Evolutionary conservation across 345 rosid genomes (phyloP), one percentile per base, ranked within the genome.

Genomic region (Eucalyptus pauciflora): DNA sequence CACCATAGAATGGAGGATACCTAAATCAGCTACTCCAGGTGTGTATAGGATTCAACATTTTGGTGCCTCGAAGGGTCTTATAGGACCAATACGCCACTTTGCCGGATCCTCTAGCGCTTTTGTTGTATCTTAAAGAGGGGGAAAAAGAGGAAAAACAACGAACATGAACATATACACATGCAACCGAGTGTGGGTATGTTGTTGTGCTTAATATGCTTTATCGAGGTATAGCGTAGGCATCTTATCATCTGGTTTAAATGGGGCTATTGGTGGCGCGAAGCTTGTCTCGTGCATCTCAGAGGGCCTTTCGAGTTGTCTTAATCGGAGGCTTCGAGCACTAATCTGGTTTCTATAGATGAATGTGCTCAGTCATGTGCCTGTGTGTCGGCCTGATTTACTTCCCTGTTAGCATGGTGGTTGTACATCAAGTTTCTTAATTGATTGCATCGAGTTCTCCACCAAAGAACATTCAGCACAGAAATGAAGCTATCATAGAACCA

Each of bases 1-100:
- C 20, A 4, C 87, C 7, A 5, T 85, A 85, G 87, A 85, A 58
- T 98, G 99, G 99, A 93, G 92, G 90, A 95, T 97, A 87, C 99
- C 99, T 0, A 89, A 91, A 87, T 93, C 96, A 83, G 96, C 99
- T 22, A 69, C 89, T 29, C 95, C 93, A 7, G 99, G 99, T 80
- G 96, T 98, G 41, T 98, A 98, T 90, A 94, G 99, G 89, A 95
- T 97, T 71, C 93, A 92, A 43, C 96, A 95, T 90, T 96, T 95
- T 58, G 97, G 98, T 49, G 97, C 98, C 37, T 88, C 97, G 1
- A 96, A 95, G 94, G 79, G 90, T 67, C 88, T 95, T 7, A 4
- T 94, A 29, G 96, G 97, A 67, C 92, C 96, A 2, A 71, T 94
- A 51, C 92, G 90, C 89, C 96, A 95, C 91, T 96, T 95, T 90